Conservation (phyloP, 2,329 filamentous ascomycete genomes). For the Sphaerostilbella broomeana region DNA sequence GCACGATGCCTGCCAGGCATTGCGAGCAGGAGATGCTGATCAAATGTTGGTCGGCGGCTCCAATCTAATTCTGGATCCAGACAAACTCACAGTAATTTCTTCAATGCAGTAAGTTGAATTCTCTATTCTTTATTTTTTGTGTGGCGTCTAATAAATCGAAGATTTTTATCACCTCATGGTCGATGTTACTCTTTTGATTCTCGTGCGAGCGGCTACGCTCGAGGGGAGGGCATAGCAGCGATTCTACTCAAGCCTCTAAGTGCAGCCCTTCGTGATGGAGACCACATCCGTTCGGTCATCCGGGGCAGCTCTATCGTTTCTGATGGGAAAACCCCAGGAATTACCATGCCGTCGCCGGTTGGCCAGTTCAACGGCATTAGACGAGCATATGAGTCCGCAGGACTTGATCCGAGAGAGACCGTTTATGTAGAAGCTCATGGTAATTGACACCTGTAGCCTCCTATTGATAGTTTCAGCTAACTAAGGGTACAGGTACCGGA, state of each 20-base stretch:
- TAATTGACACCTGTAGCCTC: neutral
- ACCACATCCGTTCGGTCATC: slow-evolving; percentile 15
- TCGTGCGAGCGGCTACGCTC: slow-evolving; percentile 38
- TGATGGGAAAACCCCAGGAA: slow-evolving; percentile 13
- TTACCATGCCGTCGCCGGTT: slow-evolving; percentile 12
- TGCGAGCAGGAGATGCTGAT: slow-evolving; percentile 21
- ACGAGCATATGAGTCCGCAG: slow-evolving; percentile 7
- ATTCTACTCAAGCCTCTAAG: slow-evolving; percentile 40
- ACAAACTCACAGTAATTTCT: slow-evolving; percentile 12
- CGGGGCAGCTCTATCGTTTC: slow-evolving; percentile 9
- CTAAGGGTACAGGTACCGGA: slow-evolving; percentile 5
- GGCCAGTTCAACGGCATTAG: slow-evolving; percentile 7
- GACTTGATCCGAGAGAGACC: slow-evolving; percentile 12
- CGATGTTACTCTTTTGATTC: slow-evolving; percentile 13
- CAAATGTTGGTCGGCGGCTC: slow-evolving; percentile 20
- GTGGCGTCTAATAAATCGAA: no score
- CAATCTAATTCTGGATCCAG: slow-evolving; percentile 17
- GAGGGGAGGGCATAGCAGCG: slow-evolving; percentile 43
- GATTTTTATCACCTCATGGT: slow-evolving; percentile 10
- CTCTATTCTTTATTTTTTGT: neutral
- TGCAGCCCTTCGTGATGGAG: slow-evolving; percentile 31
- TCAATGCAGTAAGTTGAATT: slow-evolving; percentile 11
- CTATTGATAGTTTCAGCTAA: neutral
- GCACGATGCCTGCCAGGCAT: slow-evolving; percentile 19
- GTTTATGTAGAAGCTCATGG: slow-evolving; percentile 12